Conservation (phyloP, 129 eudicot genomes). For the Sambucus nigra region DNA sequence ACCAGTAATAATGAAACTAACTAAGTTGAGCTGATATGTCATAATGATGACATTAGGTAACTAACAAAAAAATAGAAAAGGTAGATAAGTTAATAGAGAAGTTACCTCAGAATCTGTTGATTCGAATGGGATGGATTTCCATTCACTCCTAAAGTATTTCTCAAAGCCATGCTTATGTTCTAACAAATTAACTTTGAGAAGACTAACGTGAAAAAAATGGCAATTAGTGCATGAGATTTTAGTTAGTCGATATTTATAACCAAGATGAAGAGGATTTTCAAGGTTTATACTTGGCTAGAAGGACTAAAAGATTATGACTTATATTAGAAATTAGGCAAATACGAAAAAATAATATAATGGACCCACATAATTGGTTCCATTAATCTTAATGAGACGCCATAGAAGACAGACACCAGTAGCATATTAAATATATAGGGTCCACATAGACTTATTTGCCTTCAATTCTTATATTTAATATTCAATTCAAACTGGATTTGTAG, state of each 20-base stretch:
- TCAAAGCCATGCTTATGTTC: conserved; percentile 38
- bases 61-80: no score
- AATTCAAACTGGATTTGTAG: no score
- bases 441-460: neutral
- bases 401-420: neutral
- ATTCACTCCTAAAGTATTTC: conserved; percentile 31
- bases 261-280: no score
- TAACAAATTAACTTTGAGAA: conserved; percentile 20
- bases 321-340: no score
- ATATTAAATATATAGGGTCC: neutral
- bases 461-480: no score
- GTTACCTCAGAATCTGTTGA: conserved; percentile 37
- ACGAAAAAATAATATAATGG: neutral
- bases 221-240: neutral
- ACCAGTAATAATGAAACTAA: no score
- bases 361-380: conserved; percentile 1
- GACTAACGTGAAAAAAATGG: neutral
- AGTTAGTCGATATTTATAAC: neutral
- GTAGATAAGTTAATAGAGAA: no score
- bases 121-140: conserved; percentile 19
- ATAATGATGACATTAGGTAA: no score
- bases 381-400: neutral
- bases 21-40: no score
- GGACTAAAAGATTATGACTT: neutral
- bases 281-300: neutral